Evolutionary conservation across 176 grass and related monocot species (phyloP).

Genomic region (Areca catechu): DNA sequence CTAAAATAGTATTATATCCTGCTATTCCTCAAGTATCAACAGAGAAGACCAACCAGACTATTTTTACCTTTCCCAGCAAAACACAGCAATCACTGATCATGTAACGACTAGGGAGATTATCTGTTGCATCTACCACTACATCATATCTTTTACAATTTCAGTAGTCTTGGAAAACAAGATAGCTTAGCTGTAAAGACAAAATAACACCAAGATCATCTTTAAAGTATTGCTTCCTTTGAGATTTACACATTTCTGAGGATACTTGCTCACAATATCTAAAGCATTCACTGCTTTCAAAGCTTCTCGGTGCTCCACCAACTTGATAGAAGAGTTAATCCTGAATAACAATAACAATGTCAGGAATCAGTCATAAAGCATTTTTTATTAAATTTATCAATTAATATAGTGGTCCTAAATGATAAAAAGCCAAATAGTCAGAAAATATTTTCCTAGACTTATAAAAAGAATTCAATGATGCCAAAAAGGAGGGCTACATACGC

Average conservation of each 20-base stretch:
- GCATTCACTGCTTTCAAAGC: slow-evolving; percentile 66
- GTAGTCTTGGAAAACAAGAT: slow-evolving; percentile 50
- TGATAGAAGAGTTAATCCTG: slow-evolving; percentile 91
- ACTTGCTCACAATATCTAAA: slow-evolving; percentile 63
- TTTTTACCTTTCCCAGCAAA: slow-evolving; percentile 65
- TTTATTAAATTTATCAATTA: no score
- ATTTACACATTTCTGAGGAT: slow-evolving; percentile 36
- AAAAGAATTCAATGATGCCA: no score
- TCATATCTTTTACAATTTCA: slow-evolving; percentile 62
- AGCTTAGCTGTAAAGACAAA: no score
- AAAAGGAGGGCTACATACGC: slow-evolving; percentile 54
- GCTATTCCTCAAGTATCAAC: not conserved
- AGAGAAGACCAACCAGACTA: not conserved
- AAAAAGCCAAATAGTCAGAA: no score
- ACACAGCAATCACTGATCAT: slow-evolving; percentile 98
- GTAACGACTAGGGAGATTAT: slow-evolving; percentile 88
- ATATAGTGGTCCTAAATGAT: no score
- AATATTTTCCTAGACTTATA: no score
- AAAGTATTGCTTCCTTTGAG: no score
- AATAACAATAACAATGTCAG: slow-evolving; percentile 14
- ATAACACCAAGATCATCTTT: no score
- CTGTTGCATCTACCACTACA: slow-evolving; percentile 86
- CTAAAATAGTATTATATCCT: not conserved
- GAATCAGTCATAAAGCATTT: no score
- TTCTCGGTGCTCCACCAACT: slow-evolving; percentile 64